Conservation (phyloP, 768 basidiomycete species). For the Boletus sp. region DNA sequence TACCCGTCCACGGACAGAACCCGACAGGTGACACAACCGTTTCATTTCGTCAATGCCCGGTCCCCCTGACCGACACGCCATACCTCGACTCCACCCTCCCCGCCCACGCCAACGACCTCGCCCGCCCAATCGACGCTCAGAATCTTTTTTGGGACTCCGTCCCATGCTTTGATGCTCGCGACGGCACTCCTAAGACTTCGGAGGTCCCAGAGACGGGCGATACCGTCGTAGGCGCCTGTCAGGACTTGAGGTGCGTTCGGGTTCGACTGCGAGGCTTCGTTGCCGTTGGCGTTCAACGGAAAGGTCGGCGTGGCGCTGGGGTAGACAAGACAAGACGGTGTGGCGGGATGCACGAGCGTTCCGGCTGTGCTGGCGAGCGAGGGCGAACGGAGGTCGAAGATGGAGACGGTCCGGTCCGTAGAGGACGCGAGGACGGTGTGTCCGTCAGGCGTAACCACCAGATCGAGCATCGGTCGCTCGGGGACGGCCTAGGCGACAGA, state of each 20-base stretch:
- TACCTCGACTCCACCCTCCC: slow-evolving; percentile 63
- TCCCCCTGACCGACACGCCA: slow-evolving; percentile 50
- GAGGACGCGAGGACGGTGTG: slow-evolving; percentile 57
- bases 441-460: slow-evolving; percentile 48
- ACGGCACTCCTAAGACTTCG: slow-evolving; percentile 66
- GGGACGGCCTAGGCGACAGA: slow-evolving; percentile 49
- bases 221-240: slow-evolving; percentile 76
- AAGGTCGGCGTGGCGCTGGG: background rate
- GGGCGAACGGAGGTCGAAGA: slow-evolving; percentile 64
- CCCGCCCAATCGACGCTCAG: slow-evolving; percentile 57
- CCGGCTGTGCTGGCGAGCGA: slow-evolving; percentile 37
- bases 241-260: slow-evolving; percentile 48
- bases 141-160: slow-evolving; percentile 50
- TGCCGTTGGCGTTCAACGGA: background rate
- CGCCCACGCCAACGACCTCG: slow-evolving; percentile 57
- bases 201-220: slow-evolving; percentile 76
- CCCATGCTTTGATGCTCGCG: slow-evolving; percentile 61
- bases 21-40: background rate
- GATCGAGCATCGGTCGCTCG: slow-evolving; percentile 72
- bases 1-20: background rate
- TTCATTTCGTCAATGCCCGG: slow-evolving; percentile 7
- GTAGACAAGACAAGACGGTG: slow-evolving; percentile 59
- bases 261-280: background rate
- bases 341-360: slow-evolving; percentile 58
- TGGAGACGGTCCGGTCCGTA: slow-evolving; percentile 69